Percentiles rank a stretch among this genome's conserved stretches.
phyloP scores from a whole-genome alignment of 2,329 filamentous ascomycete genomes.

The Sphaerostilbella broomeana region DNA sequence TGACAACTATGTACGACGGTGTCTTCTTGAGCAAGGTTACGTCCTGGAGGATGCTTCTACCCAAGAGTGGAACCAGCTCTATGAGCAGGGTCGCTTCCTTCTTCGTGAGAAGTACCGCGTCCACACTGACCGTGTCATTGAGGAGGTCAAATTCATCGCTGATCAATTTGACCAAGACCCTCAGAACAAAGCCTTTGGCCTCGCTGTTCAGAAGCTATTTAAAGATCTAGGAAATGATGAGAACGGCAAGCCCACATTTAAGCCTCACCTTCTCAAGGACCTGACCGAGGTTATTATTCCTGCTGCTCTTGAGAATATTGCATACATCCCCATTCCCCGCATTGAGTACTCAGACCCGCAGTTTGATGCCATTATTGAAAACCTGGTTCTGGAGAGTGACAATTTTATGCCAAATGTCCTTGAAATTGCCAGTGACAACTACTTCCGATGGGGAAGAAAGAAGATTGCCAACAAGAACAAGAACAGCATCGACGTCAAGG shows the following conservation, averaged over 20 bases:
- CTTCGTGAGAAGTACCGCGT: conserved; percentile 80
- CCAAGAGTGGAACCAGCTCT: conserved; percentile 74
- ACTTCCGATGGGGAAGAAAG: conserved; percentile 92
- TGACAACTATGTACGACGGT: conserved; percentile 71
- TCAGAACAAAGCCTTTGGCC: conserved; percentile 74
- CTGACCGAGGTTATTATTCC: conserved; percentile 82
- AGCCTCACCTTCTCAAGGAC: conserved; percentile 88
- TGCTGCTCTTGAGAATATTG: conserved; percentile 70
- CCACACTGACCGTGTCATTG: conserved; percentile 78
- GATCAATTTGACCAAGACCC: conserved; percentile 85
- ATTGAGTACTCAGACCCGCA: conserved; percentile 85
- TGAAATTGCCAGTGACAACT: conserved; percentile 86
- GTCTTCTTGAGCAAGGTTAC: conserved; percentile 83
- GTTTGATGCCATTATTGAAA: conserved; percentile 87
- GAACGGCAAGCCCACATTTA: conserved; percentile 80
- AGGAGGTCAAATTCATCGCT: conserved; percentile 84
- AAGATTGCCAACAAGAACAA: conserved; percentile 72
- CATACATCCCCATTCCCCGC: conserved; percentile 87
- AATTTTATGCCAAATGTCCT: conserved; percentile 92
- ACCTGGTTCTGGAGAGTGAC: conserved; percentile 90
- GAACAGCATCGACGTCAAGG: conserved; percentile 75
- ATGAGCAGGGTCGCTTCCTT: conserved; percentile 79
- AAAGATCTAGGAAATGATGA: conserved; percentile 78
- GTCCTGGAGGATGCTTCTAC: conserved; percentile 77
- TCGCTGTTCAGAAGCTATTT: conserved; percentile 78